A percentile compares a stretch with the other conserved stretches of the same genome.
Evolutionary conservation across 768 basidiomycete genomes (phyloP).

Genomic region (Mycena belliarum): DNA sequence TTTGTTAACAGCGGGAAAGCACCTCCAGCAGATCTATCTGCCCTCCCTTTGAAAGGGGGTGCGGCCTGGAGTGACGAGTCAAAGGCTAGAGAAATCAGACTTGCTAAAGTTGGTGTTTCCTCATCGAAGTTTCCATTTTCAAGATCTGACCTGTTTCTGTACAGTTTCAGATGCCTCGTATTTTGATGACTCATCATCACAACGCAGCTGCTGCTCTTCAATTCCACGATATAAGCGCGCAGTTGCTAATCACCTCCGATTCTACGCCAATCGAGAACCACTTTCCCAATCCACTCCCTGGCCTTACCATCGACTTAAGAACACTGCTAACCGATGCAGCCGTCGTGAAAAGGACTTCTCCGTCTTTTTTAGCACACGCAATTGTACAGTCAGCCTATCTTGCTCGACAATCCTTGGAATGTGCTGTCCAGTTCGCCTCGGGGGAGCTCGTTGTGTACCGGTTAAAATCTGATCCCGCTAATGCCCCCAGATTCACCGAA

Average conservation of each 20-base stretch:
- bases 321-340: constrained; percentile 47
- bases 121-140: neutral
- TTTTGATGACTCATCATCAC: constrained; percentile 63
- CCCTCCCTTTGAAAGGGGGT: constrained; percentile 51
- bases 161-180: constrained; percentile 65
- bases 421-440: constrained; percentile 50
- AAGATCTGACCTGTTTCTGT: neutral
- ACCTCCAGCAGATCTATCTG: constrained; percentile 21
- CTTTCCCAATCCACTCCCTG: constrained; percentile 65
- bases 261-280: constrained; percentile 52
- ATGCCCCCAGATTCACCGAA: constrained; percentile 23
- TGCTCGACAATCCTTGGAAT: constrained; percentile 59
- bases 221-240: constrained; percentile 76
- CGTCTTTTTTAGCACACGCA: constrained; percentile 27
- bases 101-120: constrained; percentile 53
- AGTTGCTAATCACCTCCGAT: constrained; percentile 52
- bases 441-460: constrained; percentile 61
- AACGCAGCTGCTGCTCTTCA: constrained; percentile 56
- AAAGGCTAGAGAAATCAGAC: constrained; percentile 48
- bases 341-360: constrained; percentile 33
- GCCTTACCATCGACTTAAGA: constrained; percentile 61
- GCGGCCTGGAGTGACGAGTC: constrained; percentile 57
- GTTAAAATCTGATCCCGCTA: constrained; percentile 28
- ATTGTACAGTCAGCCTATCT: constrained; percentile 49
- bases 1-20: constrained; percentile 30